Percentiles rank a stretch among this genome's conserved stretches.
These are phyloP conservation scores for Ophiosphaerella narmari DNA, from an alignment of 2,329 filamentous ascomycete genomes.

Conservation along the genomic window DNA sequence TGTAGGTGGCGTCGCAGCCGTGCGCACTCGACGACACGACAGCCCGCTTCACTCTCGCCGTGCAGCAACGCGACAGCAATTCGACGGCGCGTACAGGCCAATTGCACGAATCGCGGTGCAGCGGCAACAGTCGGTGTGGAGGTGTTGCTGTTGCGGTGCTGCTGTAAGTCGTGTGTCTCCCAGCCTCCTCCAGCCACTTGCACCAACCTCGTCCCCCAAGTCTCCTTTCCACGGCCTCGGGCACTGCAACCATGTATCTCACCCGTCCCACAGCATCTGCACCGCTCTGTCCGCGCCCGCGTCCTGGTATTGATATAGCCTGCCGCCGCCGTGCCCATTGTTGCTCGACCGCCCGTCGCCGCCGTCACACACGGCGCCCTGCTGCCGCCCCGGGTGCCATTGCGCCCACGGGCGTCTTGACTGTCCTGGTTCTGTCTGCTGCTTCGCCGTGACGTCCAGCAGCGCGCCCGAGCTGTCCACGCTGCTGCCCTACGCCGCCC, in stretches of 20 bases:
- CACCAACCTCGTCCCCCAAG: conserved; percentile 22
- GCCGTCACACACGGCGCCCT: conserved; percentile 19
- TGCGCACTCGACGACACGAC: no score
- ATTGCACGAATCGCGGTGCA: not conserved
- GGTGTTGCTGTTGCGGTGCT: conserved; percentile 21
- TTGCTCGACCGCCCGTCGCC: conserved; percentile 12
- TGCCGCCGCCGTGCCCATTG: conserved; percentile 6
- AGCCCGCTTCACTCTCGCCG: no score
- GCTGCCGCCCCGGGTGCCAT: conserved; percentile 21
- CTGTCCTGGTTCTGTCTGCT: conserved; percentile 1
- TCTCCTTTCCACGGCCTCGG: conserved; percentile 10
- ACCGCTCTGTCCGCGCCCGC: conserved; percentile 18
- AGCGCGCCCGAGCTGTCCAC: conserved; percentile 29
- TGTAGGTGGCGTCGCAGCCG: no score
- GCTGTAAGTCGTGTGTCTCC: conserved; percentile 5
- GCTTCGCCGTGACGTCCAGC: conserved; percentile 36
- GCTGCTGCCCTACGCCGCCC: conserved; percentile 29
- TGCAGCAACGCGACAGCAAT: no score
- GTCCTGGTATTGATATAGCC: conserved; percentile 16
- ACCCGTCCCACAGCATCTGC: conserved; percentile 22
- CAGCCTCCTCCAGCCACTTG: conserved; percentile 27
- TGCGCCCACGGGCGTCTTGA: conserved; percentile 24
- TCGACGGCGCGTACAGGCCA: no score
- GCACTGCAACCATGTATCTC: conserved; percentile 29
- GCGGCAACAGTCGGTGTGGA: not conserved